phyloP scores from a whole-genome alignment of 1,284 basidiomycete genomes.

The Bjerkandera adusta region DNA sequence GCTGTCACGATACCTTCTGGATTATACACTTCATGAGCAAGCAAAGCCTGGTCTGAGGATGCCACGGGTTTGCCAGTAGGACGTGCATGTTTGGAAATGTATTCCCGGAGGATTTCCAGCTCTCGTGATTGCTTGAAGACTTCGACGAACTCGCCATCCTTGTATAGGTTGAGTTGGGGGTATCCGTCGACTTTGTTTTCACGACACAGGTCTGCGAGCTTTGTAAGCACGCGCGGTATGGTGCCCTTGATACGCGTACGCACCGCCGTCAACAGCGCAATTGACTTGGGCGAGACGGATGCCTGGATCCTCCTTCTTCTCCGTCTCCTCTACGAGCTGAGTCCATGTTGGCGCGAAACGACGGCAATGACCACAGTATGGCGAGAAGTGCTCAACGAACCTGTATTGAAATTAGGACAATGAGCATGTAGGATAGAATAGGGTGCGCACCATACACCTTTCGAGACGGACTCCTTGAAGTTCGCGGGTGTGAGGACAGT shows the following conservation, averaged over 20 bases:
- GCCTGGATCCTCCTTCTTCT: conserved; percentile 49
- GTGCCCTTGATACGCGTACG: conserved; percentile 26
- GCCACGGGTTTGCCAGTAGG: conserved; percentile 24
- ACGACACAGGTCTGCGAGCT: conserved; percentile 69
- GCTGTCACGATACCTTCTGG: conserved; percentile 59
- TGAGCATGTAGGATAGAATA: background rate
- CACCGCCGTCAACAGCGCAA: conserved; percentile 82
- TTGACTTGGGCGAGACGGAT: conserved; percentile 85
- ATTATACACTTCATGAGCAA: conserved; percentile 41
- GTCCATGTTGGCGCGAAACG: conserved; percentile 84
- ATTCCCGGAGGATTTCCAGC: conserved; percentile 48
- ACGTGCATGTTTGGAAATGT: conserved; percentile 42
- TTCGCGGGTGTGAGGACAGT: conserved; percentile 57
- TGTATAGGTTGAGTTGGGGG: conserved; percentile 78
- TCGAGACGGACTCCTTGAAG: conserved; percentile 54
- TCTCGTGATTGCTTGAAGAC: conserved; percentile 56
- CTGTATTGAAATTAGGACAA: conserved; percentile 24
- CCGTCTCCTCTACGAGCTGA: conserved; percentile 59
- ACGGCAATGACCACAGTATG: conserved; percentile 79
- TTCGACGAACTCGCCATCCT: conserved; percentile 61
- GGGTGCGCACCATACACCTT: conserved; percentile 66
- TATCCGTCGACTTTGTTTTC: conserved; percentile 71
- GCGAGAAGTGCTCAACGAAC: conserved; percentile 78
- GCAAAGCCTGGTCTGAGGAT: conserved; percentile 15
- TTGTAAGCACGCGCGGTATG: background rate